Conservation (phyloP, 257 asterid species). For the Nicotiana benthamiana region DNA sequence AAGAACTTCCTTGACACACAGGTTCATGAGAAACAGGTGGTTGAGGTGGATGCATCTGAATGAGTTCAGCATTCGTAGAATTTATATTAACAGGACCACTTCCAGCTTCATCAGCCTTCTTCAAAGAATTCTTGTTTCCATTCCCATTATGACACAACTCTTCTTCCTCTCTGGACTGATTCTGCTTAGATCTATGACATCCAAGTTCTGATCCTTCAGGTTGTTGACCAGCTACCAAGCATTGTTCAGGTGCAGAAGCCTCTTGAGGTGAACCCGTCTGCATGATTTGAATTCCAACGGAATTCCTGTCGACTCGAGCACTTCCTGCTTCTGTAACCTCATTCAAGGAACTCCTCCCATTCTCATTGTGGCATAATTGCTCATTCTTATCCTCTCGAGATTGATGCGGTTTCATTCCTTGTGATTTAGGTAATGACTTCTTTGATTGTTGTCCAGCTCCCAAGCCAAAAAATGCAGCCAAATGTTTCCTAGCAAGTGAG, state of each 20-base stretch:
- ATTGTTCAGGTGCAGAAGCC: neutral
- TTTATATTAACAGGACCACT: conserved; percentile 1
- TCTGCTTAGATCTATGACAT: conserved; percentile 12
- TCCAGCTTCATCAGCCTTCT: conserved; percentile 15
- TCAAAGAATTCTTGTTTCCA: conserved; percentile 13
- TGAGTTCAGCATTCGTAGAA: conserved; percentile 7
- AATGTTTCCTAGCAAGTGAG: conserved; percentile 44
- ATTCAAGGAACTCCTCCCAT: conserved; percentile 1
- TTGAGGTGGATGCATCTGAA: conserved; percentile 17
- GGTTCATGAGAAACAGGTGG: conserved; percentile 17
- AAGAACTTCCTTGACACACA: conserved; percentile 11
- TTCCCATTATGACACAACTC: conserved; percentile 16
- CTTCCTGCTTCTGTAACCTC: neutral
- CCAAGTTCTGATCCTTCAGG: conserved; percentile 10
- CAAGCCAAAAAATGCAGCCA: conserved; percentile 34
- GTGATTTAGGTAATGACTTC: conserved; percentile 3
- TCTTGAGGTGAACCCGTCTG: conserved; percentile 3
- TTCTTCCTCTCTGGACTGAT: conserved; percentile 17
- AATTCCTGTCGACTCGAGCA: neutral
- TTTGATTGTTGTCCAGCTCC: conserved; percentile 19
- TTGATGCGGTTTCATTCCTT: conserved; percentile 2
- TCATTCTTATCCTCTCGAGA: neutral
- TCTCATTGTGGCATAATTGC: neutral
- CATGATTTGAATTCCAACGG: neutral
- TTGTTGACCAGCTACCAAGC: conserved; percentile 18